Evolutionary conservation across 805 yeast genomes (phyloP), one percentile per base, ranked within the genome.

Genomic region (Pichia cabralensis): DNA sequence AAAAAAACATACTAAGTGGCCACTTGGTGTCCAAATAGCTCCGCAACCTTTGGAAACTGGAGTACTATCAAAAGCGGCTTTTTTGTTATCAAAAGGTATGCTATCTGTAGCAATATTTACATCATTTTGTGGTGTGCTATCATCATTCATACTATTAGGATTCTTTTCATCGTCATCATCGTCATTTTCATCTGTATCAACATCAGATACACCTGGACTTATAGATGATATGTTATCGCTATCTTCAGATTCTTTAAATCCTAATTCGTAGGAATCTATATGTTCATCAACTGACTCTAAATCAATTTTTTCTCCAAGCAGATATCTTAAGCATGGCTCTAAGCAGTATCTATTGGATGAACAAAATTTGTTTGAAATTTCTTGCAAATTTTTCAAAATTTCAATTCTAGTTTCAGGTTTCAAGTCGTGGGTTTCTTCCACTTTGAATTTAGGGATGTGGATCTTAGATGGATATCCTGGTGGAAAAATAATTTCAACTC

Each of bases 1-100:
- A 56, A 84, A 85, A 48, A 88, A 88, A 50, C 95, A 83, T 1
- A 88, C 79, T 33, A 88, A 60, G 39, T 74, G 74, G 0, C 96
- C 96, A 3, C 73, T 69, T 10, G 74, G 68, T 0, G 94, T 67
- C 95, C 96, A 88, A 2, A 74, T 63, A 0, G 95, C 96, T 8
- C 96, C 96, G 61, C 95, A 88, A 8, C 86, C 92, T 50, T 83
- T 86, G 0, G 96, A 96, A 11, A 88, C 69, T 0, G 96, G 96
- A 0, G 95, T 83, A 26, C 84, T 77, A 50, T 84, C 94, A 48
- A 76, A 70, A 4, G 64, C 48, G 1, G 62, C 59, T 21, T 48
- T 50, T 15, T 47, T 30, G n/a, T n/a, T n/a, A n/a, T n/a, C n/a
- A n/a, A n/a, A n/a, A n/a, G n/a, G n/a, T 17, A 34, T 10, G 29